phyloP scores from a whole-genome alignment of 345 rosid species.

The Dovyalis caffra region DNA sequence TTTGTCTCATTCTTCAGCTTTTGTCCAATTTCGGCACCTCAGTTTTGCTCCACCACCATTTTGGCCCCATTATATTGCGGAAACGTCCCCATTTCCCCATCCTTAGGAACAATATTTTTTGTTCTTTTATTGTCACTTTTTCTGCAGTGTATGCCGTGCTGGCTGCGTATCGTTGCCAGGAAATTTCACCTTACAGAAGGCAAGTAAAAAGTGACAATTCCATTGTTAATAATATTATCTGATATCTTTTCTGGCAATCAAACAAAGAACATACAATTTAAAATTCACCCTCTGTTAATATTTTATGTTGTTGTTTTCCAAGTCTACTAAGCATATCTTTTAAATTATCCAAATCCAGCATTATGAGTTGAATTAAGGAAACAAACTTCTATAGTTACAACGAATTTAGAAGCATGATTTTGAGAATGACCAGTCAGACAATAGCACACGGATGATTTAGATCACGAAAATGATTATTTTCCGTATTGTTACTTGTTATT shows the following conservation, averaged over 20 bases:
- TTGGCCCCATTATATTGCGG: constrained; percentile 5
- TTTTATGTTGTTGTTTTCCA: constrained; percentile 2
- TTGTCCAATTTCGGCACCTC: constrained; percentile 28
- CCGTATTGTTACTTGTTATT: not conserved
- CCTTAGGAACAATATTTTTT: not conserved
- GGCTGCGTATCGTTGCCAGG: not conserved
- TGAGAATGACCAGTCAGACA: not conserved
- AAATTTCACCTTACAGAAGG: not conserved
- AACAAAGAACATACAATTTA: not conserved
- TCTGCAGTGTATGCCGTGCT: constrained; percentile 1
- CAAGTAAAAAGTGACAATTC: not conserved
- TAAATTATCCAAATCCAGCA: not conserved
- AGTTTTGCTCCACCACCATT: constrained; percentile 21
- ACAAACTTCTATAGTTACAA: not conserved
- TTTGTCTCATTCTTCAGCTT: constrained; percentile 15
- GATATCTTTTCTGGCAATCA: not conserved
- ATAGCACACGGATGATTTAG: not conserved
- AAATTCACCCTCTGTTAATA: not conserved
- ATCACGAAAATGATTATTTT: not conserved
- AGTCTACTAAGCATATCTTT: not conserved
- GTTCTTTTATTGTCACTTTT: not conserved
- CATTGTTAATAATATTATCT: not conserved
- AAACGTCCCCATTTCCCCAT: constrained; percentile 18
- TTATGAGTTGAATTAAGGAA: not conserved
- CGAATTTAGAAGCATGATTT: not conserved